A percentile compares a stretch with the other conserved stretches of the same genome.
These are phyloP conservation scores for Pseudocercospora musae DNA, from an alignment of 2,329 filamentous ascomycete genomes.

Conservation along the genomic window DNA sequence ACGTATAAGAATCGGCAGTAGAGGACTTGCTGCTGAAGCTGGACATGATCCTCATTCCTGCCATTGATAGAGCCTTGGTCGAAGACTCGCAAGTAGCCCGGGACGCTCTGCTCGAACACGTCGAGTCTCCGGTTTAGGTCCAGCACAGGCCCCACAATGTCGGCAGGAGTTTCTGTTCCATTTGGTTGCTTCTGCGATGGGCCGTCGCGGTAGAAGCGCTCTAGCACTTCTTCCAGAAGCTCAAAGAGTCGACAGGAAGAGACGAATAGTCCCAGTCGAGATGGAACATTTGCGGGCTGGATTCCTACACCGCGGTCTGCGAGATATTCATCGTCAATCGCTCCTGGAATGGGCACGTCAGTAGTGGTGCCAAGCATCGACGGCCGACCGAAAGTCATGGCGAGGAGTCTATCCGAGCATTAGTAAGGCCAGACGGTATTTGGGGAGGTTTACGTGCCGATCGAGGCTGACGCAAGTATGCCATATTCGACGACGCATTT, in stretches of 20 bases:
- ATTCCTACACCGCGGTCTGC: conserved; percentile 46
- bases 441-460: conserved; percentile 47
- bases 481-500: conserved; percentile 67
- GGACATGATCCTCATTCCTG: conserved; percentile 20
- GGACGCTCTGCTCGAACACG: conserved; percentile 23
- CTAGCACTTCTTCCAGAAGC: conserved; percentile 26
- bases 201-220: conserved; percentile 24
- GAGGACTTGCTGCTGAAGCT: conserved; percentile 24
- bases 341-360: conserved; percentile 26
- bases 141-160: conserved; percentile 23
- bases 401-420: conserved; percentile 45
- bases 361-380: conserved; percentile 29
- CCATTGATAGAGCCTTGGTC: not conserved
- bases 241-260: conserved; percentile 29
- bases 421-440: not conserved
- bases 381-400: conserved; percentile 36
- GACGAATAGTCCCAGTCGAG: conserved; percentile 31
- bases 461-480: conserved; percentile 28
- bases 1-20: conserved; percentile 25
- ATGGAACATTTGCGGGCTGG: conserved; percentile 26
- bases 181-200: conserved; percentile 10
- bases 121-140: conserved; percentile 25
- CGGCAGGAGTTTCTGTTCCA: conserved; percentile 11
- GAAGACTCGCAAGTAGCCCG: conserved; percentile 20
- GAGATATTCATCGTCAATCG: conserved; percentile 54